Base-by-base conservation (phyloP, 306 rosid genomes). In the Quercus cerris region DNA sequence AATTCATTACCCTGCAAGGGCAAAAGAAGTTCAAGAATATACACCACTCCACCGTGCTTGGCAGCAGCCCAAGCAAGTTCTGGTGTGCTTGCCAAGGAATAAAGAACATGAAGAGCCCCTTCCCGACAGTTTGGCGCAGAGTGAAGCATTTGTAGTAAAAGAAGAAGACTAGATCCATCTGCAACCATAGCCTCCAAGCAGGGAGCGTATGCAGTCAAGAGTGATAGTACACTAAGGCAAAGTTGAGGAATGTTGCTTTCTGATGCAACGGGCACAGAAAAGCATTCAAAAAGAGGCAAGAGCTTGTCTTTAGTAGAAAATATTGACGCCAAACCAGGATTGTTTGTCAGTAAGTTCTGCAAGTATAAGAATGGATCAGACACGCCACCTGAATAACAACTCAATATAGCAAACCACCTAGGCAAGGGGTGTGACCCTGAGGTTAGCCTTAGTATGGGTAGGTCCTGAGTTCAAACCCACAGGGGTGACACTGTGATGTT, bases 41-140 rank as follows among this genome's bases (percentile, higher is more conserved):
- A 95, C 64, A 95, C 96, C 33, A 95, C 98, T 74, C 99, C 99
- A 46, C 99, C 99, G 55, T 93, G 99, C 91, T 95, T 95, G 90
- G 99, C 99, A 85, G 97, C 98, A 71, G 99, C 97, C 99, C 99
- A 95, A 73, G 99, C 96, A 15, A 95, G 91, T 81, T 95, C 99
- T 14, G 90, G 85, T 23, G 99, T 95, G 87, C 97, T 89, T 85
- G 99, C 99, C 92, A 95, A 80, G 79, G 99, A 94, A 90, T 95
- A 93, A 73, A 95, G 97, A 81, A 95, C 99, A 89, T 95, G 99
- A 75, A 95, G 97, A 88, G 87, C 88, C 78, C 99, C 99, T 88
- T 95, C 99, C 74, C 97, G 99, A 80, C 99, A 95, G 85, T 89
- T 84, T 68, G 99, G 96, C 44, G 94, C 74, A 75, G 97, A 90